These are phyloP conservation scores for Epichloe scottii DNA, from an alignment of 2,329 filamentous ascomycete genomes.

Conservation along the genomic window DNA sequence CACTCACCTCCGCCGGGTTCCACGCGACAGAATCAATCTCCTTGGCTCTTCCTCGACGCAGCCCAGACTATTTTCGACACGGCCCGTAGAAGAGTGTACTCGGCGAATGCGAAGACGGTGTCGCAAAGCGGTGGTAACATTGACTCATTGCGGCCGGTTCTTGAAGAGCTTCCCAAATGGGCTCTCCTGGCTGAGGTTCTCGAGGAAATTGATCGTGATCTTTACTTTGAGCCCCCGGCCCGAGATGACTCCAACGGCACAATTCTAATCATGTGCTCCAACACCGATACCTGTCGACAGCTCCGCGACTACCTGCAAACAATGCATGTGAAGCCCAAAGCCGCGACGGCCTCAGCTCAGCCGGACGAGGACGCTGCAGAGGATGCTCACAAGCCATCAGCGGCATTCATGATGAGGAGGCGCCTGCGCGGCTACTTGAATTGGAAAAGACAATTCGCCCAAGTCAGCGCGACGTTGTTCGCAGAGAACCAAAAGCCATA, in stretches of 20 bases:
- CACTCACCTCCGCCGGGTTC: constrained; percentile 82
- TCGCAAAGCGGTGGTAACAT: constrained; percentile 30
- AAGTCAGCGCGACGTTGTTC: constrained; percentile 69
- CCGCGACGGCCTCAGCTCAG: constrained; percentile 20
- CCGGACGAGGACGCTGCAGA: constrained; percentile 31
- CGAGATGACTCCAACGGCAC: constrained; percentile 81
- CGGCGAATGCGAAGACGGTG: constrained; percentile 46
- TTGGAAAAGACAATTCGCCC: constrained; percentile 84
- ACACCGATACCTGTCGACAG: constrained; percentile 74
- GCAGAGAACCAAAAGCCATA: constrained; percentile 68
- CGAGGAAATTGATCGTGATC: constrained; percentile 83
- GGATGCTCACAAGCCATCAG: constrained; percentile 54
- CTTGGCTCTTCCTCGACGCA: constrained; percentile 92
- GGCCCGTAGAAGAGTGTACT: constrained; percentile 78
- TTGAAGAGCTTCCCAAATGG: constrained; percentile 97
- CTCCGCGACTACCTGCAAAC: constrained; percentile 82
- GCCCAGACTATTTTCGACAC: constrained; percentile 90
- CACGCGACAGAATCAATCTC: constrained; percentile 77
- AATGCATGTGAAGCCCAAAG: constrained; percentile 61
- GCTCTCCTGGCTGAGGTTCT: constrained; percentile 74
- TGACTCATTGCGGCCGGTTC: constrained; percentile 60
- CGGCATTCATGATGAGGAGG: constrained; percentile 77
- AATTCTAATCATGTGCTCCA: constrained; percentile 90
- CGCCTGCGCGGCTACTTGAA: constrained; percentile 75
- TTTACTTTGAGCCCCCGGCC: constrained; percentile 68